Conservation (phyloP, 1,284 basidiomycete species). For the Xerocomus amazonicus region DNA sequence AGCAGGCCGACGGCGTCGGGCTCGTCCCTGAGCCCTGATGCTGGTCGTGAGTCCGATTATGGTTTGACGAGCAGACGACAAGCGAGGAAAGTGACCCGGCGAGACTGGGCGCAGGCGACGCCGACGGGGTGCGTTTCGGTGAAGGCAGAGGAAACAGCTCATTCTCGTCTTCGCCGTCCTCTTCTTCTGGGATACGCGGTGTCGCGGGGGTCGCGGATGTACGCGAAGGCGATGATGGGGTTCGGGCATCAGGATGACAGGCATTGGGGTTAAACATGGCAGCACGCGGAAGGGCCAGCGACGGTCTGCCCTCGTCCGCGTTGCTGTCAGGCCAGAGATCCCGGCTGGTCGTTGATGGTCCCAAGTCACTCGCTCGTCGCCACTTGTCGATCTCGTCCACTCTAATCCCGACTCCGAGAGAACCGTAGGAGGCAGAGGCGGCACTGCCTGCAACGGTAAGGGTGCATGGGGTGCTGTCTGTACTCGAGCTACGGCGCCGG, state of each 20-base stretch:
- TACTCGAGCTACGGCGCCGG: conserved; percentile 52
- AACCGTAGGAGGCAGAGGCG: conserved; percentile 22
- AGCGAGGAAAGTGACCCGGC: conserved; percentile 27
- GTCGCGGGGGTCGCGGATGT: conserved; percentile 5
- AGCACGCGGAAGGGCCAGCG: not conserved
- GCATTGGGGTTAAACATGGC: not conserved
- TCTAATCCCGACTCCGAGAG: conserved; percentile 36
- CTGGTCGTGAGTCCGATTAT: not conserved
- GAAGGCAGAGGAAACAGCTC: conserved; percentile 56
- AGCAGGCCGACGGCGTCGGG: conserved; percentile 20
- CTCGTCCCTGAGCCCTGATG: conserved; percentile 2
- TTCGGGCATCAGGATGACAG: not conserved
- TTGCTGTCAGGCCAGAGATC: not conserved
- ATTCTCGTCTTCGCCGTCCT: conserved; percentile 47
- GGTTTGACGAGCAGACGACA: conserved; percentile 1
- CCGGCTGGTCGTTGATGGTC: not conserved
- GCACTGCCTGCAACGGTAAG: conserved; percentile 29
- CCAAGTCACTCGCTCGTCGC: conserved; percentile 38
- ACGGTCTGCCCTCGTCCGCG: not conserved
- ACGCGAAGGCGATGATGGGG: conserved; percentile 14
- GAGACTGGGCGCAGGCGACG: conserved; percentile 33
- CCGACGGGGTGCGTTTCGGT: conserved; percentile 42
- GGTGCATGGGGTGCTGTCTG: conserved; percentile 26
- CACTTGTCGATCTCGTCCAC: conserved; percentile 63
- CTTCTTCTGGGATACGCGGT: conserved; percentile 37